Conservation (phyloP, 495 filamentous ascomycete species). For the Bathelium albidoporum region DNA sequence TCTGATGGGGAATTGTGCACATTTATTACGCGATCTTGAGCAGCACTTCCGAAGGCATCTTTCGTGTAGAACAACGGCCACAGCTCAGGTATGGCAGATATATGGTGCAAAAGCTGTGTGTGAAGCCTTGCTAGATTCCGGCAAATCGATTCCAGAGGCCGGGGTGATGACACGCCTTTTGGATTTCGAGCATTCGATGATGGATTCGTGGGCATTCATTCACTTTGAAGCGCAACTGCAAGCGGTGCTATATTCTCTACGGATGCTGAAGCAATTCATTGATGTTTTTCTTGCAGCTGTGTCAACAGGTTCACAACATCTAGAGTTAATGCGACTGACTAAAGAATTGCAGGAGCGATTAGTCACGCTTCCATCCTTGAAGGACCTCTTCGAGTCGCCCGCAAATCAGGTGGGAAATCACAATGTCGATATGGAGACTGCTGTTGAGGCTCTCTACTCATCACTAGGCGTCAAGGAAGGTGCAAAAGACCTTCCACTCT, state of each 20-base stretch:
- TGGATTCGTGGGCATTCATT: conserved; percentile 45
- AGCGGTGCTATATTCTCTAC: conserved; percentile 53
- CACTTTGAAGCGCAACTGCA: conserved; percentile 56
- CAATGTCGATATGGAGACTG: not conserved
- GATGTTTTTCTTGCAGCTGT: conserved; percentile 15
- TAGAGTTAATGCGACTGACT: not conserved
- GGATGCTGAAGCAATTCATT: conserved; percentile 51
- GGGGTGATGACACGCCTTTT: not conserved
- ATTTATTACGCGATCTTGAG: conserved; percentile 6
- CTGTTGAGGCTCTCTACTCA: not conserved
- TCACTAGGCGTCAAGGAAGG: not conserved
- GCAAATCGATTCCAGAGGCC: not conserved
- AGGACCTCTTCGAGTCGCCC: not conserved
- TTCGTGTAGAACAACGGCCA: not conserved
- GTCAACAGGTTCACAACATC: not conserved
- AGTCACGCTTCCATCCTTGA: not conserved
- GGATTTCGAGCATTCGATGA: not conserved
- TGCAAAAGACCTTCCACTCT: not conserved
- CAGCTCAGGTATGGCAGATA: not conserved
- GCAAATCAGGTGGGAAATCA: not conserved
- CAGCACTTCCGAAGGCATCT: not conserved
- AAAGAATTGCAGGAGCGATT: not conserved
- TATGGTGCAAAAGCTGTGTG: not conserved
- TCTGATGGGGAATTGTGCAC: not conserved
- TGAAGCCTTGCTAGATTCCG: not conserved